Conservation (phyloP, 805 yeast species). For the Zygosaccharomyces bailii region DNA sequence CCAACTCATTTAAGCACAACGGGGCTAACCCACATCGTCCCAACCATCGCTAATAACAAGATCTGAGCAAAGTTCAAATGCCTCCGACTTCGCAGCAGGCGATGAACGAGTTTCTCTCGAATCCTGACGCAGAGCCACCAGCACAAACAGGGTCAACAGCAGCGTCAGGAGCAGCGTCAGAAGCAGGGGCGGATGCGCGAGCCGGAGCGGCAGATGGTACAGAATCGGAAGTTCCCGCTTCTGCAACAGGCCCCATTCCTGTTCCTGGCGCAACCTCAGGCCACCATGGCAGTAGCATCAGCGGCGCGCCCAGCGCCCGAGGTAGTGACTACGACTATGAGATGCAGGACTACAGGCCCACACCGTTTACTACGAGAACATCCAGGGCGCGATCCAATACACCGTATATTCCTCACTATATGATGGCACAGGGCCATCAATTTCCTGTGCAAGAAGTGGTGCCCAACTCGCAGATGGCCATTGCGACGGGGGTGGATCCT, state of each 20-base stretch:
- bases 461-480: conserved; percentile 31
- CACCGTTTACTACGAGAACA: conserved; percentile 14
- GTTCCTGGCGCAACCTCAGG: background rate
- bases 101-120: conserved; percentile 13
- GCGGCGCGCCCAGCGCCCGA: background rate
- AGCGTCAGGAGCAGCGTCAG: background rate
- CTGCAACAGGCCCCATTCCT: background rate
- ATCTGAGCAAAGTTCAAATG: background rate
- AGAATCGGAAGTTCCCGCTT: background rate
- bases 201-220: background rate
- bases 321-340: conserved; percentile 23
- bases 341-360: conserved; percentile 20
- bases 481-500: conserved; percentile 18
- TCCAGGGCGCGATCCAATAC: conserved; percentile 15
- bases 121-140: conserved; percentile 11
- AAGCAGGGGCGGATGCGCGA: background rate
- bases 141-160: background rate
- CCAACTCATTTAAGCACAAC: background rate
- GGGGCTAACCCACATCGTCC: no score
- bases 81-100: conserved; percentile 13
- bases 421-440: conserved; percentile 14
- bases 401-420: conserved; percentile 30
- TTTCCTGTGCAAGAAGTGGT: conserved; percentile 34
- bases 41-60: background rate
- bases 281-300: background rate